Evolutionary conservation across 192 early-diverging fungal genomes (phyloP).

Genomic region (Backusella luteola): DNA sequence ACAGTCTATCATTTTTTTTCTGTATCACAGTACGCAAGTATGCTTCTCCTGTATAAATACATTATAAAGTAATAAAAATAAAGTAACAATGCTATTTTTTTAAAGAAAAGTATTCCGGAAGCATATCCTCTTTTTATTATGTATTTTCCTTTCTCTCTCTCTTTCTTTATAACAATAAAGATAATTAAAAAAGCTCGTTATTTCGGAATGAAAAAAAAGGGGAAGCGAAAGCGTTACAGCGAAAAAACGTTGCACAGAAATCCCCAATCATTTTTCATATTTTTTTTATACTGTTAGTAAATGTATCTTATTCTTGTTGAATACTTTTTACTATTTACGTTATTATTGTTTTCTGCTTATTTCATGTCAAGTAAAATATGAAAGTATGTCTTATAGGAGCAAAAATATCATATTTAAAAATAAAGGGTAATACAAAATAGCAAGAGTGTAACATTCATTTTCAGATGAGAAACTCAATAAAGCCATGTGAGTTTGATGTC

Average conservation of each 20-base stretch:
- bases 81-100: background rate
- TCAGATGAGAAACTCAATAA: background rate
- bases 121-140: background rate
- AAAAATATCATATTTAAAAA: background rate
- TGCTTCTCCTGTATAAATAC: background rate
- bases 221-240: background rate
- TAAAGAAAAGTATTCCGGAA: background rate
- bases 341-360: background rate
- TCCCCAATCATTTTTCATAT: background rate
- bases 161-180: background rate
- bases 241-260: background rate
- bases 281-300: too few relatives aligned
- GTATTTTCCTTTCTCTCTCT: background rate
- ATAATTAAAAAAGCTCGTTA: background rate
- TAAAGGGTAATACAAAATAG: background rate
- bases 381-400: background rate
- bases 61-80: background rate
- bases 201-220: background rate
- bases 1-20: background rate
- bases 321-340: background rate
- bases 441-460: background rate
- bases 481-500: background rate
- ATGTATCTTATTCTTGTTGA: background rate
- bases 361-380: background rate
- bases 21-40: background rate